Base-by-base conservation (phyloP, 78 protist genomes). In the Monosiga brevicollis region DNA sequence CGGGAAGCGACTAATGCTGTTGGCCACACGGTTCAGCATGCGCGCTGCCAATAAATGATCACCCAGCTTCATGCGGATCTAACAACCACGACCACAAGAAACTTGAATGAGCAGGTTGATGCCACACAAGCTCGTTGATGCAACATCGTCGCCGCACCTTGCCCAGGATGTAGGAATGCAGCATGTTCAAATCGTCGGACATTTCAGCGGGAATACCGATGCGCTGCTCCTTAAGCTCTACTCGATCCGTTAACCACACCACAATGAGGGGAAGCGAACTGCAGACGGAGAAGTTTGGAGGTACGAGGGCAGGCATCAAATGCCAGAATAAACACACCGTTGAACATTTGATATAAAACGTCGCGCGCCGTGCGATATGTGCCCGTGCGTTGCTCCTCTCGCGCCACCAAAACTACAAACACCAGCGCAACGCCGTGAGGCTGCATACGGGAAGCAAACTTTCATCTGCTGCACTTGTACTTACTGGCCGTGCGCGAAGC, bases 1-100 rank as follows among this genome's bases (percentile, higher is more conserved):
- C 34, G 96, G 94, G 92, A 94, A 94, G 76, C 80, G 49, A 43
- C 87, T 73, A 80, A 94, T 94, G 83, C 42, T 84, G 73, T 70
- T 32, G 34, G 92, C 85, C 23, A 91, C 93, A 34, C 97, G 91
- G 43, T 86, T 11, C 41, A 94, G 92, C 89, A 94, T 38, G 34
- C 95, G 86, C 24, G 95, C 93, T 11, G 87, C 94, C 25, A 32
- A 0, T 55, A n/a, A 2, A 79, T 90, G 91, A 71, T 92, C 84
- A 2, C 41, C 62, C 32, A 10, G 36, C 49, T 3, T 0, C 55
- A 83, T 0, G 73, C 82, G 49, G 43, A 77, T 77, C 72, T 42
- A 32, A 32, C 36, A 36, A 3, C 2, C 77, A 73, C 77, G 6
- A 73, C 11, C 42, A 11, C 34, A 10, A 78, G 34, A 26, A 29